These are phyloP conservation scores for Remersonia thermophila DNA, from an alignment of 2,329 filamentous ascomycete genomes.

Conservation along the genomic window DNA sequence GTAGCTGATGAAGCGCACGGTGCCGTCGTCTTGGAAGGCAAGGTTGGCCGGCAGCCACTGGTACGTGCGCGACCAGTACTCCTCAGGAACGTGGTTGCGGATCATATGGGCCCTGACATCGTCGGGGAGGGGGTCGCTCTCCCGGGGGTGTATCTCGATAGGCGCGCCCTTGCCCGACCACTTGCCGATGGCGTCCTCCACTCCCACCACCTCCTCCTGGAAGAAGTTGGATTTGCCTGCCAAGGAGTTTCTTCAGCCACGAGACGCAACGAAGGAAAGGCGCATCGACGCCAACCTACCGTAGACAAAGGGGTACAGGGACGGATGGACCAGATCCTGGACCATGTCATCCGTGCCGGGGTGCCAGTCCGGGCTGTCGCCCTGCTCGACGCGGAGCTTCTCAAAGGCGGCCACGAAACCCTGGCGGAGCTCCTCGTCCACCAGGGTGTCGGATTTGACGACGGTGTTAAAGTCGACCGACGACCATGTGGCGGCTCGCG, in stretches of 20 bases:
- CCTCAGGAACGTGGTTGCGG: not conserved
- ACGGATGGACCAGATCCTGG: constrained; percentile 47
- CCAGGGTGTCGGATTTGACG: constrained; percentile 39
- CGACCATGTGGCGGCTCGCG: no score
- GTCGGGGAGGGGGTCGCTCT: no score
- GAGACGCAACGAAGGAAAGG: constrained; percentile 3
- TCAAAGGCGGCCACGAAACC: constrained; percentile 28
- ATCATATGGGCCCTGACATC: not conserved
- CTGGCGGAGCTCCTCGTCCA: constrained; percentile 22
- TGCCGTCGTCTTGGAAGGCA: constrained; percentile 19
- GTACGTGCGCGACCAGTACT: constrained; percentile 19
- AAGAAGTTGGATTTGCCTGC: constrained; percentile 20
- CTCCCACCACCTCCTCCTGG: constrained; percentile 20
- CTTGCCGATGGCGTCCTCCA: constrained; percentile 16
- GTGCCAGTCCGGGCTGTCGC: constrained; percentile 38
- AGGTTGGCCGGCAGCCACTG: constrained; percentile 28
- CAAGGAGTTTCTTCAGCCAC: not conserved
- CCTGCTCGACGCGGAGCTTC: constrained; percentile 31
- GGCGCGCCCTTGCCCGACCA: constrained; percentile 18
- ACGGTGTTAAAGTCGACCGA: constrained; percentile 23
- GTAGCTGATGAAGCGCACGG: constrained; percentile 28
- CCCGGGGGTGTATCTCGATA: no score
- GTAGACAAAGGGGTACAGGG: constrained; percentile 44
- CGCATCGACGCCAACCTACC: constrained; percentile 3
- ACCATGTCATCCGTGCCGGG: constrained; percentile 40